Conservation (phyloP, 768 basidiomycete species). For the Boletales sp. region DNA sequence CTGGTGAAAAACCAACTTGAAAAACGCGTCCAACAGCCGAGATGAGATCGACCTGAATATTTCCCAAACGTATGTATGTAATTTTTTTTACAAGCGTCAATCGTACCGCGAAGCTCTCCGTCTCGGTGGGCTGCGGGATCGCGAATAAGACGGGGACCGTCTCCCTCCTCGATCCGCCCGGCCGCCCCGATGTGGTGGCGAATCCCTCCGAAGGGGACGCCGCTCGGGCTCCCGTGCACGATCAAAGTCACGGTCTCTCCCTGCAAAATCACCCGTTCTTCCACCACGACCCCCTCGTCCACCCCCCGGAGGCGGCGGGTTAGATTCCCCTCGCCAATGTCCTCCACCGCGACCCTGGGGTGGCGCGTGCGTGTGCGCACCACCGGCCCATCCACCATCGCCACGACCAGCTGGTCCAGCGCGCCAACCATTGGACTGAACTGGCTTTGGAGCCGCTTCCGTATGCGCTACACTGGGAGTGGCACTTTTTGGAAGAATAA, state of each 20-base stretch:
- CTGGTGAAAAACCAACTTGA: too few relatives aligned
- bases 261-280: conserved; percentile 29
- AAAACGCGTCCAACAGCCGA: too few relatives aligned
- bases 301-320: conserved; percentile 40
- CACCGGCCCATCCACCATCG: conserved; percentile 50
- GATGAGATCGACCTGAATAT: too few relatives aligned
- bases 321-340: conserved; percentile 74
- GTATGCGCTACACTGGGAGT: conserved; percentile 41
- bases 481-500: conserved; percentile 67
- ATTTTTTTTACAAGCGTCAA: conserved; percentile 21
- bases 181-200: conserved; percentile 46
- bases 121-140: conserved; percentile 42
- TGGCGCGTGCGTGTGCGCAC: conserved; percentile 33
- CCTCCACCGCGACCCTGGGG: conserved; percentile 53
- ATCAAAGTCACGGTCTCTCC: conserved; percentile 35
- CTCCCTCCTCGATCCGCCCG: conserved; percentile 42
- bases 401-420: conserved; percentile 32
- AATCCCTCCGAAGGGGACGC: conserved; percentile 48
- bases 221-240: conserved; percentile 42
- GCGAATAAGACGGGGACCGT: conserved; percentile 34
- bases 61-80: too few relatives aligned
- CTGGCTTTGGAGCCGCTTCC: conserved; percentile 39
- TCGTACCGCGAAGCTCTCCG: conserved; percentile 33
- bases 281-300: conserved; percentile 44
- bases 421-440: conserved; percentile 36